Evolutionary conservation across 768 basidiomycete genomes (phyloP), one percentile per base, ranked within the genome.

Genomic region (Hericium rajendrae): DNA sequence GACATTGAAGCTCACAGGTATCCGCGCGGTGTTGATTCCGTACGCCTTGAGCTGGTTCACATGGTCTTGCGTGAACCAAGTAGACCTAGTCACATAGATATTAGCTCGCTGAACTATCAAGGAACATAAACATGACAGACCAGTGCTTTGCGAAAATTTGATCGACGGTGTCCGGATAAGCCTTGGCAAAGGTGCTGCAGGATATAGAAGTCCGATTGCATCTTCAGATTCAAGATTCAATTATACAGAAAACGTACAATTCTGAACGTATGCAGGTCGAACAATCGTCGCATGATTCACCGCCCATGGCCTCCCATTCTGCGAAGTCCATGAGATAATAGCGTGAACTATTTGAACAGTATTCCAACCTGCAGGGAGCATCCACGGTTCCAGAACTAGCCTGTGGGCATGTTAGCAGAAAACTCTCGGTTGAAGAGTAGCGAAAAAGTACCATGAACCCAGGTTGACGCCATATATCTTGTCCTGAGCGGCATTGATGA

Each of bases 321-420:
- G 61, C 26, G 22, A 5, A 2, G 41, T 16, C 41, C 41, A 15
- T 15, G 20, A 43, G 41, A 6, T 4, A 18, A 28, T 11, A 50
- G 6, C 2, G 12, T 6, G 41, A 24, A 20, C 10, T 43, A 38
- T 53, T 4, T 13, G 37, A 18, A 16, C n/a, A 20, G 15, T 4
- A 24, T 20, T 20, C 12, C 4, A 59, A 84, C 84, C 84, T 68
- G 75, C 71, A 9, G 86, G 87, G 43, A 88, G 74, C 88, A 91
- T 91, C 88, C 88, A 91, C n/a, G 86, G 63, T 64, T 91, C 88
- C 5, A 88, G 68, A 0, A 91, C 69, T 52, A 91, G 75, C 88
- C 88, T 89, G 56, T 10, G 57, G 60, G 43, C 51, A 51, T 20
- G 51, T 46, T 24, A 51, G 40, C 60, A 59, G 51, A 39, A 37